These are phyloP conservation scores for Pseudocercospora ulei DNA, from an alignment of 2,329 filamentous ascomycete genomes.

Conservation along the genomic window DNA sequence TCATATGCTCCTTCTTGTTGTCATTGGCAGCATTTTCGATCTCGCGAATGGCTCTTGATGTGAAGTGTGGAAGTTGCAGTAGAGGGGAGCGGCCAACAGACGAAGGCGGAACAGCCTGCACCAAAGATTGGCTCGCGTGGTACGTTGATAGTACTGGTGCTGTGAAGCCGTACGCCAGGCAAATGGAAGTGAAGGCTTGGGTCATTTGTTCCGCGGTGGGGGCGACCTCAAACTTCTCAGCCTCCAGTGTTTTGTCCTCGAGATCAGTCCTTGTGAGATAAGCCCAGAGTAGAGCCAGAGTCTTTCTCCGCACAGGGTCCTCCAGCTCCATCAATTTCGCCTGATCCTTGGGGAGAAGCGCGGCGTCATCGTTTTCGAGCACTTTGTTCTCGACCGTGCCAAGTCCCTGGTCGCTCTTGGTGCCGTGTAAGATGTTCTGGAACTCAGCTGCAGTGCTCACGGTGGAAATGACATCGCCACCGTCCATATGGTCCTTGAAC, in stretches of 20 bases:
- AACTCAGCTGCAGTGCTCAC: conserved; percentile 83
- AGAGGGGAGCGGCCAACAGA: conserved; percentile 55
- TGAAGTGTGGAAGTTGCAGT: conserved; percentile 84
- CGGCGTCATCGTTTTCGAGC: conserved; percentile 49
- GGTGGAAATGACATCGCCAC: conserved; percentile 67
- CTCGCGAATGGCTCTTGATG: conserved; percentile 50
- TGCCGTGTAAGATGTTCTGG: conserved; percentile 61
- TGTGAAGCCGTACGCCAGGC: conserved; percentile 77
- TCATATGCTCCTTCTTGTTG: conserved; percentile 59
- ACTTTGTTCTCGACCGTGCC: conserved; percentile 73
- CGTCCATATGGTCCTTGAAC: conserved; percentile 74
- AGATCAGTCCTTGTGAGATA: conserved; percentile 85
- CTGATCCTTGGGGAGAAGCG: conserved; percentile 63
- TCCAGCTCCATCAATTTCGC: conserved; percentile 70
- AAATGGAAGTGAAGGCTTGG: conserved; percentile 75
- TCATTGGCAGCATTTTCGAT: conserved; percentile 51
- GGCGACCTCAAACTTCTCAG: conserved; percentile 79
- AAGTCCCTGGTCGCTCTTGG: conserved; percentile 69
- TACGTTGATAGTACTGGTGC: conserved; percentile 73
- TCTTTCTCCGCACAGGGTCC: conserved; percentile 69
- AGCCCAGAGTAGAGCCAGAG: conserved; percentile 83
- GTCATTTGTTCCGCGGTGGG: conserved; percentile 77
- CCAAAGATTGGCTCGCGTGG: conserved; percentile 70
- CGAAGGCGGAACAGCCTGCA: conserved; percentile 78
- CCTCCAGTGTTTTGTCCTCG: conserved; percentile 64